These are phyloP conservation scores for Cutaneotrichosporon sp. DNA, from an alignment of 1,284 basidiomycete genomes.

Conservation along the genomic window DNA sequence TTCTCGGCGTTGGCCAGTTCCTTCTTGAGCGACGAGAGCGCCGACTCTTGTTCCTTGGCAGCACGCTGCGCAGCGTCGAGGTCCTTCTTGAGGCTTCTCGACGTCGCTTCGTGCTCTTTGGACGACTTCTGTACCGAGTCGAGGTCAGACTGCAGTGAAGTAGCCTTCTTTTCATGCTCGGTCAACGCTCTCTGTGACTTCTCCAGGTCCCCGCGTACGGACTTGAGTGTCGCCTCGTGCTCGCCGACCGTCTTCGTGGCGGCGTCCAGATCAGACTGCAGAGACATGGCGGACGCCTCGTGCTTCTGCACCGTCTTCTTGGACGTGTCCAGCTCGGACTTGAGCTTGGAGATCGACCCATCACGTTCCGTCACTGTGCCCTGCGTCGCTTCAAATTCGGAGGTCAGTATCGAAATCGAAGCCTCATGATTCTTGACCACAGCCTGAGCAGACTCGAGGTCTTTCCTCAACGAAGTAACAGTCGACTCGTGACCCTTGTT, in stretches of 20 bases:
- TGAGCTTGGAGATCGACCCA: slow-evolving; percentile 4
- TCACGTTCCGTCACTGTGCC: slow-evolving; percentile 12
- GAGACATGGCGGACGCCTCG: slow-evolving; percentile 10
- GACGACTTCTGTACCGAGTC: slow-evolving; percentile 9
- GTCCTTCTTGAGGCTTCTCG: slow-evolving; percentile 4
- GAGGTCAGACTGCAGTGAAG: slow-evolving; percentile 6
- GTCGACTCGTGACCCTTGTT: slow-evolving; percentile 12
- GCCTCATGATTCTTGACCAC: slow-evolving; percentile 8
- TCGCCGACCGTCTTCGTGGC: slow-evolving; percentile 2
- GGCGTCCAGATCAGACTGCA: slow-evolving; percentile 13
- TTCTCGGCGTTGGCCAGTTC: slow-evolving; percentile 12
- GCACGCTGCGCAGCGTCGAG: slow-evolving; percentile 11
- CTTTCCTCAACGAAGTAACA: slow-evolving; percentile 2
- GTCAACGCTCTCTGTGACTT: slow-evolving; percentile 1
- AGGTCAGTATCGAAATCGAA: slow-evolving; percentile 7
- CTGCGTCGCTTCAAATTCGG: slow-evolving; percentile 1
- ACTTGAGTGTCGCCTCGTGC: slow-evolving; percentile 8
- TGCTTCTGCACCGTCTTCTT: slow-evolving; percentile 10
- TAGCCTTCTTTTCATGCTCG: slow-evolving; percentile 11
- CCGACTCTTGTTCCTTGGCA: slow-evolving; percentile 11
- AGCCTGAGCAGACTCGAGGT: slow-evolving; percentile 10
- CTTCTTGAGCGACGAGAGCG: slow-evolving; percentile 4
- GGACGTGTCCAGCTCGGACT: slow-evolving; percentile 7
- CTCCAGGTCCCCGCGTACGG: slow-evolving; percentile 2
- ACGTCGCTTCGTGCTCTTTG: slow-evolving; percentile 1